phyloP scores from a whole-genome alignment of 331 rosid genomes.

The Saraca asoca region DNA sequence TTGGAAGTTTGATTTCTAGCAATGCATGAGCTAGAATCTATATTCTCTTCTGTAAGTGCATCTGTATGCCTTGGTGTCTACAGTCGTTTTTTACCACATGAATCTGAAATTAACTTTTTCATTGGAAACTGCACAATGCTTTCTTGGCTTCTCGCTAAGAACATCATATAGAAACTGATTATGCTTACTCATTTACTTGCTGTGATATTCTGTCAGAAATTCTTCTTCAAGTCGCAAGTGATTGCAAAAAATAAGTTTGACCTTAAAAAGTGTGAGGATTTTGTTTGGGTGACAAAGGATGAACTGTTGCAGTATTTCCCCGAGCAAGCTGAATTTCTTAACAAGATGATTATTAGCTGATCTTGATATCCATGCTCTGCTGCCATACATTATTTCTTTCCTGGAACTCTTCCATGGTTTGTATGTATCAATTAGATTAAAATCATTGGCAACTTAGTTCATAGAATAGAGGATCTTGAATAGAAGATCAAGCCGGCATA shows the following conservation, averaged over 20 bases:
- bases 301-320: conserved; percentile 81
- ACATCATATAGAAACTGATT: conserved; percentile 19
- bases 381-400: background rate
- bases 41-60: background rate
- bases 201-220: conserved; percentile 53
- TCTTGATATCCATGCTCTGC: background rate
- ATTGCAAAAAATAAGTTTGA: conserved; percentile 64
- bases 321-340: conserved; percentile 69
- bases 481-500: conserved; percentile 31
- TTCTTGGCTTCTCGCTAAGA: conserved; percentile 6
- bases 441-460: conserved; percentile 30
- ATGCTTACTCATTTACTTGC: conserved; percentile 16
- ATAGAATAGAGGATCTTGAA: conserved; percentile 15
- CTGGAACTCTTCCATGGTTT: conserved; percentile 2
- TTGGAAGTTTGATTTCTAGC: conserved; percentile 18
- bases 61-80: background rate
- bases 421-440: conserved; percentile 4
- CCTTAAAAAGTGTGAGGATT: conserved; percentile 64
- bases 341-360: conserved; percentile 82
- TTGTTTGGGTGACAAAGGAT: conserved; percentile 89
- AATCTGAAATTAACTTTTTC: conserved; percentile 13
- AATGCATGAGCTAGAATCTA: background rate
- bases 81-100: background rate
- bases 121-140: background rate
- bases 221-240: conserved; percentile 89